These are phyloP conservation scores for Herpetomonas samuelpessoai DNA, from an alignment of 208 protist species.

Conservation along the genomic window DNA sequence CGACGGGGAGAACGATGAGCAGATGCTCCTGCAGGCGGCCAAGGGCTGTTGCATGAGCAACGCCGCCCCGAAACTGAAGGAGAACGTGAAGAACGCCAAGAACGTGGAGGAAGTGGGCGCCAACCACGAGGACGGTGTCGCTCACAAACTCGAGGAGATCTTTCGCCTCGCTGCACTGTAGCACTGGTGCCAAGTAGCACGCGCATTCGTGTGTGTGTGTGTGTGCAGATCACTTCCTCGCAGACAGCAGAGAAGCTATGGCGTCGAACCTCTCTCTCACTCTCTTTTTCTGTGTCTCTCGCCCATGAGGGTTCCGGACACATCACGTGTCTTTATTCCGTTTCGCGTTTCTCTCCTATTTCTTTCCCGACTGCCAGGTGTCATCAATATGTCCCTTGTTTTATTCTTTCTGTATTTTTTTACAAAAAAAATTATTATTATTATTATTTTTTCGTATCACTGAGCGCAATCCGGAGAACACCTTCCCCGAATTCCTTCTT, in stretches of 20 bases:
- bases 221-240: too few relatives aligned
- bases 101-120: constrained; percentile 18
- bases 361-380: too few relatives aligned
- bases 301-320: not conserved
- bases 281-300: not conserved
- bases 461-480: too few relatives aligned
- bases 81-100: not conserved
- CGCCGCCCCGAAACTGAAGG: constrained; percentile 1
- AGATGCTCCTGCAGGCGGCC: constrained; percentile 11
- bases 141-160: constrained; percentile 17
- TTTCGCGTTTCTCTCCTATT: constrained; percentile 11
- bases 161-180: constrained; percentile 4
- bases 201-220: too few relatives aligned
- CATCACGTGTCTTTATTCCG: not conserved
- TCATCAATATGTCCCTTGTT: too few relatives aligned
- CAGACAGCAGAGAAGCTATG: too few relatives aligned
- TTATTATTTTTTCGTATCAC: constrained; percentile 5
- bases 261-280: not conserved
- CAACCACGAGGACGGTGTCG: constrained; percentile 21
- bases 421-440: constrained; percentile 1
- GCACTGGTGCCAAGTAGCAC: too few relatives aligned
- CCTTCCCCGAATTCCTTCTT: too few relatives aligned
- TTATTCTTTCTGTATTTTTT: constrained; percentile 7
- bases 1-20: constrained; percentile 19
- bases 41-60: constrained; percentile 22